Conservation (phyloP, 345 rosid species). For the Barbarea vulgaris region DNA sequence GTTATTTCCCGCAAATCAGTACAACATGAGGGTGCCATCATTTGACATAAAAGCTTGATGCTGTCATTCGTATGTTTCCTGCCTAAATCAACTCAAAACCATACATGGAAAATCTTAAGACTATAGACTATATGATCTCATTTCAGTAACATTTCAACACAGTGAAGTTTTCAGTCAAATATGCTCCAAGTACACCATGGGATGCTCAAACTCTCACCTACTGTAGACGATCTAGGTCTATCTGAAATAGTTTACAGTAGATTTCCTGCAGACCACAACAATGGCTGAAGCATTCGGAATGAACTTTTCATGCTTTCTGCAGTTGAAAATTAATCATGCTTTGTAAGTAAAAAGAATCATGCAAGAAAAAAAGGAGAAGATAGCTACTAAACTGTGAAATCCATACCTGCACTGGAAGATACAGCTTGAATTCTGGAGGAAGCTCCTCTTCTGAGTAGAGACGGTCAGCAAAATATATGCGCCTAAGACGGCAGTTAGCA, state of each 20-base stretch:
- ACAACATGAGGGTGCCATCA: not conserved
- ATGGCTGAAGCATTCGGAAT: not conserved
- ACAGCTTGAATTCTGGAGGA: conserved; percentile 91
- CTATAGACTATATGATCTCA: not conserved
- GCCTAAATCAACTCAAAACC: not conserved
- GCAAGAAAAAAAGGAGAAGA: not conserved
- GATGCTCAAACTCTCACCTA: not conserved
- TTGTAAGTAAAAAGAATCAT: not conserved
- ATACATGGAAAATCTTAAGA: not conserved
- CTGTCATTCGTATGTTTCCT: not conserved
- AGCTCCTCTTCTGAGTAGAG: conserved; percentile 97
- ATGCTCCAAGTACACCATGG: not conserved
- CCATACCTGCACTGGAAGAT: conserved; percentile 89
- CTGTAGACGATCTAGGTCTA: conserved; percentile 10
- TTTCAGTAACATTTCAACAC: not conserved
- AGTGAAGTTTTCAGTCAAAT: not conserved
- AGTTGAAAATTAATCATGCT: conserved; percentile 2
- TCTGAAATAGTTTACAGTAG: conserved; percentile 15
- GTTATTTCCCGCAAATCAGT: not conserved
- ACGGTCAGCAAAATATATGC: conserved; percentile 92
- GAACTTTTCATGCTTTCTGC: conserved; percentile 59
- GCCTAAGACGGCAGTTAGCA: conserved; percentile 87
- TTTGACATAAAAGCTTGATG: not conserved
- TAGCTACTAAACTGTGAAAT: not conserved
- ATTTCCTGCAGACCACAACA: not conserved